phyloP scores from a whole-genome alignment of 2,329 filamentous ascomycete genomes.

The Alternaria viburni region DNA sequence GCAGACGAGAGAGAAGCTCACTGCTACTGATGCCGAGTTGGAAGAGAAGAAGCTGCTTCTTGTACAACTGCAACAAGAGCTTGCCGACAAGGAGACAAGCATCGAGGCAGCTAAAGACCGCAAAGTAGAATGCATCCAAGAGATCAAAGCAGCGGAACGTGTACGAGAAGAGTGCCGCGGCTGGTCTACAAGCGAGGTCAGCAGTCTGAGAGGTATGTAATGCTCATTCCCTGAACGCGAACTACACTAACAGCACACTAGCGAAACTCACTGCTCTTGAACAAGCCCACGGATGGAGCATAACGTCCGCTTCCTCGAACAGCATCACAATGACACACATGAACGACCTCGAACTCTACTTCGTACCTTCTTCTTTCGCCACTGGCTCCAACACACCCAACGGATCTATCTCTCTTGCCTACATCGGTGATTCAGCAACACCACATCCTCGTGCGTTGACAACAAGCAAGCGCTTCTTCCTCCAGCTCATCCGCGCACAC shows the following conservation, averaged over 20 bases:
- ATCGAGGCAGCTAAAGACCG: slow-evolving; percentile 68
- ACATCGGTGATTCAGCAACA: slow-evolving; percentile 67
- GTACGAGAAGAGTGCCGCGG: slow-evolving; percentile 87
- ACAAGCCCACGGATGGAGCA: slow-evolving; percentile 71
- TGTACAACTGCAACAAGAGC: slow-evolving; percentile 68
- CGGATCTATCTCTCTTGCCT: slow-evolving; percentile 69
- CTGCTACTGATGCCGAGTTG: slow-evolving; percentile 70
- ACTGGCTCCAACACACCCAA: slow-evolving; percentile 51
- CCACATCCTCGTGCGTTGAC: slow-evolving; percentile 63
- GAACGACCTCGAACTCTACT: slow-evolving; percentile 74
- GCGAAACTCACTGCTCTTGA: slow-evolving; percentile 71
- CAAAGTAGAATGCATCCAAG: slow-evolving; percentile 72
- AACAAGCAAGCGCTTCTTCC: slow-evolving; percentile 75
- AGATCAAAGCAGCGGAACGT: slow-evolving; percentile 83
- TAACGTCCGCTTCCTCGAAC: slow-evolving; percentile 65
- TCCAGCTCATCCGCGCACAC: slow-evolving; percentile 73
- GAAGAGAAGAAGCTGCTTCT: slow-evolving; percentile 72
- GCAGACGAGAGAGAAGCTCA: slow-evolving; percentile 72
- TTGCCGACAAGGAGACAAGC: slow-evolving; percentile 69
- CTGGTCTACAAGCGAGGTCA: slow-evolving; percentile 84
- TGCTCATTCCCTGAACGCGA: background rate
- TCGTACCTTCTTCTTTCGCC: slow-evolving; percentile 69
- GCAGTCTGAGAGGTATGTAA: slow-evolving; percentile 73
- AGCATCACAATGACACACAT: slow-evolving; percentile 76
- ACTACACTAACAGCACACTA: slow-evolving; percentile 53